These are phyloP conservation scores for Xylariaceae sp. DNA, from an alignment of 2,329 filamentous ascomycete genomes.

Conservation along the genomic window DNA sequence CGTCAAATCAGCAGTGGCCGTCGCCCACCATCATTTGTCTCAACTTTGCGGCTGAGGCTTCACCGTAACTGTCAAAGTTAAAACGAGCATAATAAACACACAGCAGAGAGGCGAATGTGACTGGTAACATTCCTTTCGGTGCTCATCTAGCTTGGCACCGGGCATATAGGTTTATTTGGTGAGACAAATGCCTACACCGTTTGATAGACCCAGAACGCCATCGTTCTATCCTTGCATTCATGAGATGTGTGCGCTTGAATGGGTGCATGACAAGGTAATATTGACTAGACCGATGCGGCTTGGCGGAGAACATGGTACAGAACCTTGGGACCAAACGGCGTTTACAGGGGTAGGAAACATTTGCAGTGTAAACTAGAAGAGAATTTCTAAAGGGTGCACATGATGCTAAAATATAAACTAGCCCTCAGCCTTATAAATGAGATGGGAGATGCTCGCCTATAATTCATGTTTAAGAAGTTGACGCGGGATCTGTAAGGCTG, in stretches of 20 bases:
- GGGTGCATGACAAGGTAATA: slow-evolving; percentile 4
- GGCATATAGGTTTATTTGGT: neutral
- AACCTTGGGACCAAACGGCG: neutral
- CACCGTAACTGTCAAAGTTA: no score
- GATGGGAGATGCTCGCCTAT: no score
- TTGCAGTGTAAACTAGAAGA: slow-evolving; percentile 1
- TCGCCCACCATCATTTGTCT: slow-evolving; percentile 26
- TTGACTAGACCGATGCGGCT: slow-evolving; percentile 4
- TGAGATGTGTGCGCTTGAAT: slow-evolving; percentile 1
- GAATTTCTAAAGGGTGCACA: no score
- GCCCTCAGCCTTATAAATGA: no score
- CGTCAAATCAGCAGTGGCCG: slow-evolving; percentile 29
- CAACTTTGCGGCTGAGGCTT: slow-evolving; percentile 17
- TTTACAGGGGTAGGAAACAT: neutral
- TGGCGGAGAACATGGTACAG: slow-evolving; percentile 5
- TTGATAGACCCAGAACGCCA: neutral
- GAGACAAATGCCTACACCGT: slow-evolving; percentile 16
- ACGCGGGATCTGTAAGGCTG: no score
- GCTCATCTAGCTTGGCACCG: slow-evolving; percentile 3
- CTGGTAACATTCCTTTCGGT: no score
- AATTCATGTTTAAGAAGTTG: no score
- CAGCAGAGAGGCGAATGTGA: no score
- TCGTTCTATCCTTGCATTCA: slow-evolving; percentile 8
- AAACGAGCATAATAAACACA: no score
- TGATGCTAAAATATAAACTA: no score